Evolutionary conservation across 75 land plant species (phyloP).

Genomic region (Pinus taeda): DNA sequence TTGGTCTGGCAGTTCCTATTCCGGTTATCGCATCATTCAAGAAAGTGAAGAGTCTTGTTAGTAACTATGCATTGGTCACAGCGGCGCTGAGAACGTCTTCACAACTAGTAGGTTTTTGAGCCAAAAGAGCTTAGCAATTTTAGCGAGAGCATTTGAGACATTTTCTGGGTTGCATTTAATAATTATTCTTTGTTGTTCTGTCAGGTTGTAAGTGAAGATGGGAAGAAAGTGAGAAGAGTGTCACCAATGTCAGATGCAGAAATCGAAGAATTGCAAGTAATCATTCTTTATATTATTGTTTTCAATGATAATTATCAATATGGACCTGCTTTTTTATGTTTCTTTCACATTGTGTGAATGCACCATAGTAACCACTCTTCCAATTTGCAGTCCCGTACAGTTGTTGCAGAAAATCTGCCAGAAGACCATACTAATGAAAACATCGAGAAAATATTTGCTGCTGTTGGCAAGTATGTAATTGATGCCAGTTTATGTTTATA

Average conservation of each 20-base stretch:
- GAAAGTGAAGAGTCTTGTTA: slow-evolving; percentile 76
- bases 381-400: slow-evolving; percentile 65
- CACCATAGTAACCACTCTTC: not conserved
- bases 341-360: not conserved
- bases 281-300: not conserved
- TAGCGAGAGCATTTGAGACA: not conserved
- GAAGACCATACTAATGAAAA: slow-evolving; percentile 81
- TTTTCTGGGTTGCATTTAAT: not conserved
- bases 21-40: slow-evolving; percentile 87
- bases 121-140: not conserved
- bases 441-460: slow-evolving; percentile 81
- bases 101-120: slow-evolving; percentile 64
- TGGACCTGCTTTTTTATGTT: not conserved
- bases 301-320: not conserved
- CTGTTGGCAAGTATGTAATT: slow-evolving; percentile 67
- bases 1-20: slow-evolving; percentile 67
- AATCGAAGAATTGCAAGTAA: slow-evolving; percentile 90
- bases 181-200: not conserved
- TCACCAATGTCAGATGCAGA: slow-evolving; percentile 72
- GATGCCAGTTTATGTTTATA: not conserved
- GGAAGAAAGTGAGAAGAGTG: slow-evolving; percentile 82
- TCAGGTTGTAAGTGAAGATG: slow-evolving; percentile 96
- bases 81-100: slow-evolving; percentile 70
- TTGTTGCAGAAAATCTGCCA: slow-evolving; percentile 96
- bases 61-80: slow-evolving; percentile 65